Evolutionary conservation across 345 rosid genomes (phyloP).

Genomic region (Acer yangbiense): DNA sequence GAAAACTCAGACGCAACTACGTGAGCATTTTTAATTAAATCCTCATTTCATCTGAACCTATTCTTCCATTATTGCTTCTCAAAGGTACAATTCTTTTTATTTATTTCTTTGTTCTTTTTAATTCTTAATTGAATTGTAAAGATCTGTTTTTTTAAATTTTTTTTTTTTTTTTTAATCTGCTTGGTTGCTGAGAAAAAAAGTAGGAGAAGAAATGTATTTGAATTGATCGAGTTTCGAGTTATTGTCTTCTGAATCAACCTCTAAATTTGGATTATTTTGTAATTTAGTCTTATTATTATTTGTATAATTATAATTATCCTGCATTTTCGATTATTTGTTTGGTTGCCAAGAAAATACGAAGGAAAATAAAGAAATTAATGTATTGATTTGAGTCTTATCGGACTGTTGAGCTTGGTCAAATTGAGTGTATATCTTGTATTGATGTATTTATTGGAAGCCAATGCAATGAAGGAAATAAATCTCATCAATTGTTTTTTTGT

Average conservation of each 20-base stretch:
- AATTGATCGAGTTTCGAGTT: background rate
- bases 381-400: background rate
- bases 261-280: background rate
- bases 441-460: conserved; percentile 12
- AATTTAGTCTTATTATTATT: background rate
- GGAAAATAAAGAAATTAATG: background rate
- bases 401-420: conserved; percentile 1
- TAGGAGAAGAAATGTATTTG: background rate
- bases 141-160: background rate
- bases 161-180: background rate
- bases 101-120: background rate
- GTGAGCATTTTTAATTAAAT: conserved; percentile 4
- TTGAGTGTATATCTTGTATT: background rate
- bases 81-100: conserved; percentile 8
- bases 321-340: conserved; percentile 4
- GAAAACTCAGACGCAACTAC: background rate
- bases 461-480: background rate
- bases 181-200: conserved; percentile 1
- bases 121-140: background rate
- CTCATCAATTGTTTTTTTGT: background rate
- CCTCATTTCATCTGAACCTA: conserved; percentile 15
- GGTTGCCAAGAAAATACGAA: background rate
- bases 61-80: conserved; percentile 8
- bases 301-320: background rate
- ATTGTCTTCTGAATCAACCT: background rate